A percentile compares a stretch with the other conserved stretches of the same genome.
Conservation (phyloP, 176 grass and related monocot species). For the maize (Zea mays) region Zm-B73-REFERENCE-NAM-5.0 NC_050105.1:118425501-118426000, state of each 20-base stretch:
- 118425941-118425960: too few species aligned
- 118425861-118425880: too few species aligned
- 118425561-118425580: constrained; percentile 54
- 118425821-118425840: neutral
- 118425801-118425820: neutral
- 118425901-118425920: too few species aligned
- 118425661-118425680: constrained; percentile 17
- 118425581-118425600: constrained; percentile 27
- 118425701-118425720: constrained; percentile 27
- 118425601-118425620: neutral
- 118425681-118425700: constrained; percentile 47
- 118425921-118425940: too few species aligned
- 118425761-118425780: constrained; percentile 43
- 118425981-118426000: too few species aligned
- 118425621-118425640: constrained; percentile 28
- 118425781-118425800: constrained; percentile 37
- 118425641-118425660: neutral
- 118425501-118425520: constrained; percentile 93
- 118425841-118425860: too few species aligned
- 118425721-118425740: constrained; percentile 41
- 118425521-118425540: constrained; percentile 62
- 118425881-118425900: too few species aligned
- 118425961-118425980: too few species aligned
- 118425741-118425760: constrained; percentile 10
- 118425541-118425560: constrained; percentile 12